Evolutionary conservation across 208 protist genomes (phyloP).

Genomic region (Acanthamoeba castellanii): DNA sequence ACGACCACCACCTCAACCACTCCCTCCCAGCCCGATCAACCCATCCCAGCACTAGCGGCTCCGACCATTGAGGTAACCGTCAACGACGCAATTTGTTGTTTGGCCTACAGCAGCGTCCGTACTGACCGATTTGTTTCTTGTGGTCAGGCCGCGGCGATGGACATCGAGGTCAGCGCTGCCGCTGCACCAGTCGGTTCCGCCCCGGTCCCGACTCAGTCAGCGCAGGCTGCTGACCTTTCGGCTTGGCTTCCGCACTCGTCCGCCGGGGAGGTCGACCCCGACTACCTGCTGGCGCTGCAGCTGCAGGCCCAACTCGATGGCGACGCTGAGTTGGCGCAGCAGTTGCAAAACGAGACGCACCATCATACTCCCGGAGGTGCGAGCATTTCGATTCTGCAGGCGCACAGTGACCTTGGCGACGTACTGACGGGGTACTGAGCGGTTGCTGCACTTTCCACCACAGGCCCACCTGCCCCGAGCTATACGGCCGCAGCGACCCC

Average conservation of each 20-base stretch:
- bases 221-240: background rate
- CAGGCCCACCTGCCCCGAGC: background rate
- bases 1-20: background rate
- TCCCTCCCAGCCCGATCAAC: background rate
- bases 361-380: background rate
- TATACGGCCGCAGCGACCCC: background rate
- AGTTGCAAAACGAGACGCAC: background rate
- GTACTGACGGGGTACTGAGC: background rate
- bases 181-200: too few species aligned
- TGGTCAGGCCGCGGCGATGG: too few species aligned
- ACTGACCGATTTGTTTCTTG: too few species aligned
- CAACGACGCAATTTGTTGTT: too few species aligned
- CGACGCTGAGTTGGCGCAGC: background rate
- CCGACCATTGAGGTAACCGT: too few species aligned
- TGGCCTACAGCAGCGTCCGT: too few species aligned
- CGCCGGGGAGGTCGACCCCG: background rate
- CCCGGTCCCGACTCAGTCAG: too few species aligned
- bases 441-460: background rate
- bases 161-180: too few species aligned
- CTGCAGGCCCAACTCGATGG: constrained; percentile 24
- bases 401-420: too few species aligned
- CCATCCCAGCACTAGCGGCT: background rate
- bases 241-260: background rate
- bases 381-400: background rate
- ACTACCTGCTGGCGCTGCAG: constrained; percentile 32